phyloP scores from a whole-genome alignment of 371 early-diverging fungal species.

The Lichtheimia hyalospora region DNA sequence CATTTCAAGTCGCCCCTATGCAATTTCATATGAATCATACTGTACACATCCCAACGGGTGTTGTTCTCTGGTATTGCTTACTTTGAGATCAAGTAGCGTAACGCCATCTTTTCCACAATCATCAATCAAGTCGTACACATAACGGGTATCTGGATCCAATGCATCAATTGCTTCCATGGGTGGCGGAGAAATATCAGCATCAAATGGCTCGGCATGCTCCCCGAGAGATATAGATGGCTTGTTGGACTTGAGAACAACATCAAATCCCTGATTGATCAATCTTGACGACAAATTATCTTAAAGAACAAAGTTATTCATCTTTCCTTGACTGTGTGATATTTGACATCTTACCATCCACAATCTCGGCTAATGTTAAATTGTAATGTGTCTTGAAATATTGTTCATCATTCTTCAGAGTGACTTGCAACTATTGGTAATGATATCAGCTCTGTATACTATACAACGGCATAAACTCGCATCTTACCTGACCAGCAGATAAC shows the following conservation, averaged over 20 bases:
- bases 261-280: too few species aligned
- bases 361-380: not conserved
- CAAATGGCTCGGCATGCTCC: not conserved
- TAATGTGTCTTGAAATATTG: not conserved
- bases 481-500: slow-evolving; percentile 8
- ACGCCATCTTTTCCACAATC: not conserved
- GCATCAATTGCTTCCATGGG: not conserved
- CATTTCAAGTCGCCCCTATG: not conserved
- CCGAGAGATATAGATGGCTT: not conserved
- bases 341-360: not conserved
- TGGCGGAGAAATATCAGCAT: not conserved
- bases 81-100: not conserved
- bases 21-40: not conserved
- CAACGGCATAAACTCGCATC: not conserved
- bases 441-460: not conserved
- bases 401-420: not conserved
- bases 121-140: not conserved
- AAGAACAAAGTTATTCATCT: not conserved
- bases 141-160: not conserved
- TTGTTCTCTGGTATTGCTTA: too few species aligned
- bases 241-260: too few species aligned
- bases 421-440: not conserved
- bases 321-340: not conserved
- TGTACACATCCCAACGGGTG: not conserved
- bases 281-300: not conserved